phyloP scores from a whole-genome alignment of 176 grass and related monocot species.

The Saccharum officinarum region DNA sequence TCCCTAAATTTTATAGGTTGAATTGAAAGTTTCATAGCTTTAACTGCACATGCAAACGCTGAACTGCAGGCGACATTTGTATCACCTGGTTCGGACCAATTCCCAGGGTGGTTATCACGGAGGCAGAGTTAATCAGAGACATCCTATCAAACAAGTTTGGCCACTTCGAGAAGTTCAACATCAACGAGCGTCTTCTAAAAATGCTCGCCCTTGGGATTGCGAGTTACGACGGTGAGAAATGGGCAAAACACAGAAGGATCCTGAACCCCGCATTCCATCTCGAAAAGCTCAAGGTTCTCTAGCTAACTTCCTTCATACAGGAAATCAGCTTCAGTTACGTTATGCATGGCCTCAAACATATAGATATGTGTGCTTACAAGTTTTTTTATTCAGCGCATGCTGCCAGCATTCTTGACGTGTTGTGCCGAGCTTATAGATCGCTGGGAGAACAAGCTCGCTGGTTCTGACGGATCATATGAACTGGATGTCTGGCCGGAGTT shows the following conservation, averaged over 20 bases:
- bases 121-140: conserved; percentile 61
- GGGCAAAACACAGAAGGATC: conserved; percentile 74
- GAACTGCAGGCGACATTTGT: conserved; percentile 49
- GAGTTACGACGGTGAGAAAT: conserved; percentile 69
- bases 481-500: no score
- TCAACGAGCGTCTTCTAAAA: not conserved
- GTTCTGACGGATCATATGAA: no score
- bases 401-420: conserved; percentile 57
- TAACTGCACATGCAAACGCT: not conserved
- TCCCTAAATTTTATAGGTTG: not conserved
- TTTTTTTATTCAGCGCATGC: conserved; percentile 50
- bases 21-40: not conserved
- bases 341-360: not conserved
- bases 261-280: conserved; percentile 72
- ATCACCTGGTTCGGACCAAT: conserved; percentile 65
- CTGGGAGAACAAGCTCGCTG: not conserved
- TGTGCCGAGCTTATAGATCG: conserved; percentile 48
- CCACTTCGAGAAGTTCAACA: conserved; percentile 47
- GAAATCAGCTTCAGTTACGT: not conserved
- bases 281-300: conserved; percentile 65
- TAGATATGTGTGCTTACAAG: not conserved
- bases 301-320: not conserved
- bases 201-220: conserved; percentile 44
- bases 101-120: conserved; percentile 44
- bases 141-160: conserved; percentile 67